Conservation (phyloP, 257 asterid genomes). For the Solanum sejunctum region DNA sequence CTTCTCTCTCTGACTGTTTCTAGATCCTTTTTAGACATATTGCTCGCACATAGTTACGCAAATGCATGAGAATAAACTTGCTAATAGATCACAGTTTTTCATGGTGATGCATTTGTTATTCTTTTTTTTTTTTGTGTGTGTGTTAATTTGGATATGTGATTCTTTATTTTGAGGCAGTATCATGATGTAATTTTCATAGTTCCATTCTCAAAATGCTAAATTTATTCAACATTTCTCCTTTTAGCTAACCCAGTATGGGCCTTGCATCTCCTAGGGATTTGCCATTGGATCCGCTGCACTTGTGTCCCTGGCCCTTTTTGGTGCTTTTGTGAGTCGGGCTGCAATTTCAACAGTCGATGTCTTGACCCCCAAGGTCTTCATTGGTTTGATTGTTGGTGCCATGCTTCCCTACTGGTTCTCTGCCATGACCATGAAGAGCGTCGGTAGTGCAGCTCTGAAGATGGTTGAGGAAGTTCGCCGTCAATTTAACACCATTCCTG, state of each 20-base stretch:
- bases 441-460: slow-evolving; percentile 79
- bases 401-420: slow-evolving; percentile 97
- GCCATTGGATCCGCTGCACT: slow-evolving; percentile 92
- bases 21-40: neutral
- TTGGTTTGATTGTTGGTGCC: slow-evolving; percentile 75
- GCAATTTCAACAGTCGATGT: slow-evolving; percentile 59
- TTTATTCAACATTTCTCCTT: neutral
- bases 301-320: slow-evolving; percentile 74
- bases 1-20: neutral
- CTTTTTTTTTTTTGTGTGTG: neutral
- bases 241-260: neutral
- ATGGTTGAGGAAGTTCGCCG: slow-evolving; percentile 91
- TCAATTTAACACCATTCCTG: slow-evolving; percentile 80
- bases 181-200: neutral
- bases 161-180: neutral
- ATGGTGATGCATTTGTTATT: neutral
- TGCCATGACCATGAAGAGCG: slow-evolving; percentile 96
- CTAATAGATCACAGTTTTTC: neutral
- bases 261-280: slow-evolving; percentile 40
- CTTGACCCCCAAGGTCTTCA: slow-evolving; percentile 77
- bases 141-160: no score
- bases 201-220: neutral
- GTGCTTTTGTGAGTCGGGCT: slow-evolving; percentile 94
- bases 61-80: neutral
- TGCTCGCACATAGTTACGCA: no score